Conservation (phyloP, 1,284 basidiomycete genomes). For the Apiotrichum porosum region DNA sequence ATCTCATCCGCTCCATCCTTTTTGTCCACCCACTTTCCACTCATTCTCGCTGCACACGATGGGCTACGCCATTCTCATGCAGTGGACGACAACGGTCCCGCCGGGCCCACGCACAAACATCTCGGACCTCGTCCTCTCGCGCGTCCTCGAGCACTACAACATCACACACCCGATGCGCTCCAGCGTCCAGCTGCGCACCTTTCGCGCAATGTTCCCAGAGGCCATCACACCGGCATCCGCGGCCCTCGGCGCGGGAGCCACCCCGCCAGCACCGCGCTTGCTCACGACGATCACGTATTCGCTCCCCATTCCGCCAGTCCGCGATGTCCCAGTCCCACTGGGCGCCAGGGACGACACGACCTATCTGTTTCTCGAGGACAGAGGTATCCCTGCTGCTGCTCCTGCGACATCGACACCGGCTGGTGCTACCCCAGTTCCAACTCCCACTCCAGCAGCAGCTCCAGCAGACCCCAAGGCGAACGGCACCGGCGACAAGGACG, state of each 20-base stretch:
- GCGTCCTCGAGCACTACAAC: conserved; percentile 39
- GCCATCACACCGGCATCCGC: conserved; percentile 3
- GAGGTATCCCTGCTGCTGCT: conserved; percentile 8
- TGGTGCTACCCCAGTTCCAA: too few species aligned
- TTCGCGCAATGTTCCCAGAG: conserved; percentile 26
- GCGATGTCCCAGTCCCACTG: conserved; percentile 14
- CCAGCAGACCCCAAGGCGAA: not conserved
- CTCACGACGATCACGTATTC: conserved; percentile 33
- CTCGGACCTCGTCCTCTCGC: conserved; percentile 33
- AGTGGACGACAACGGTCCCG: conserved; percentile 30
- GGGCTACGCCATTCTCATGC: conserved; percentile 37
- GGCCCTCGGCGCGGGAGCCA: not conserved
- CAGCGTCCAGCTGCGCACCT: conserved; percentile 38
- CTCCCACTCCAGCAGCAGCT: not conserved
- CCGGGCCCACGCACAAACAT: conserved; percentile 22
- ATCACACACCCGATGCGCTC: conserved; percentile 30
- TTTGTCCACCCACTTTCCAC: not conserved
- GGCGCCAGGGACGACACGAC: conserved; percentile 29
- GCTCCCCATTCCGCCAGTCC: conserved; percentile 14
- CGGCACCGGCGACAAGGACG: not conserved
- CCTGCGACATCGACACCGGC: too few species aligned
- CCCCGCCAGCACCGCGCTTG: conserved; percentile 13
- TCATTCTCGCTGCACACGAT: conserved; percentile 10
- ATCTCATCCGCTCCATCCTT: too few species aligned
- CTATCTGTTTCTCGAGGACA: conserved; percentile 39